Conservation (phyloP, 805 yeast species). For the Naumovozyma castellii region DNA sequence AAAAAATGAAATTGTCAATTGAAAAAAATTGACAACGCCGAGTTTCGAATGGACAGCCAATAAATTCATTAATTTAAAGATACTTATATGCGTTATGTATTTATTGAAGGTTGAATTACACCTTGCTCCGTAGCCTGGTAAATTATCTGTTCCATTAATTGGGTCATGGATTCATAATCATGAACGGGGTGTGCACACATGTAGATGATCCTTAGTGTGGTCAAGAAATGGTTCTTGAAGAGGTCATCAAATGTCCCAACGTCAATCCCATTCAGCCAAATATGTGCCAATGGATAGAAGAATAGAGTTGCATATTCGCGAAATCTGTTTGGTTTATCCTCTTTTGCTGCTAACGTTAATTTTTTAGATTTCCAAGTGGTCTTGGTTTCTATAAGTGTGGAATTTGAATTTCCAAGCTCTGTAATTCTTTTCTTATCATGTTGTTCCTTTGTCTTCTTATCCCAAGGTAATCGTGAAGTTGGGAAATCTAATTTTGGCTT, state of each 20-base stretch:
- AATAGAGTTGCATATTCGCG: constrained; percentile 34
- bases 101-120: neutral
- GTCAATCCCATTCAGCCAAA: constrained; percentile 47
- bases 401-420: neutral
- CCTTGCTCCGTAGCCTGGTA: constrained; percentile 18
- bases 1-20: too few relatives aligned
- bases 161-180: constrained; percentile 31
- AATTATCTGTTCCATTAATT: constrained; percentile 21
- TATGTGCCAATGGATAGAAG: constrained; percentile 44
- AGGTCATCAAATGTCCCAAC: constrained; percentile 45
- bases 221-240: constrained; percentile 42
- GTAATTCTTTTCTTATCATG: neutral
- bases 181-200: constrained; percentile 41
- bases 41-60: too few relatives aligned
- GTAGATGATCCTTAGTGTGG: constrained; percentile 38
- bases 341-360: constrained; percentile 7
- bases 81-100: too few relatives aligned
- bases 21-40: too few relatives aligned
- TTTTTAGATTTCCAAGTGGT: constrained; percentile 30
- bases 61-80: too few relatives aligned
- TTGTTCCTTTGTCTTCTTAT: constrained; percentile 4
- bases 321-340: constrained; percentile 20
- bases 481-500: constrained; percentile 33
- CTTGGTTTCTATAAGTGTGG: constrained; percentile 1
- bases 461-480: constrained; percentile 28